Percentiles rank a stretch among this genome's conserved stretches.
These are phyloP conservation scores for Anisodus acutangulus DNA, from an alignment of 257 asterid species.

Conservation along the genomic window DNA sequence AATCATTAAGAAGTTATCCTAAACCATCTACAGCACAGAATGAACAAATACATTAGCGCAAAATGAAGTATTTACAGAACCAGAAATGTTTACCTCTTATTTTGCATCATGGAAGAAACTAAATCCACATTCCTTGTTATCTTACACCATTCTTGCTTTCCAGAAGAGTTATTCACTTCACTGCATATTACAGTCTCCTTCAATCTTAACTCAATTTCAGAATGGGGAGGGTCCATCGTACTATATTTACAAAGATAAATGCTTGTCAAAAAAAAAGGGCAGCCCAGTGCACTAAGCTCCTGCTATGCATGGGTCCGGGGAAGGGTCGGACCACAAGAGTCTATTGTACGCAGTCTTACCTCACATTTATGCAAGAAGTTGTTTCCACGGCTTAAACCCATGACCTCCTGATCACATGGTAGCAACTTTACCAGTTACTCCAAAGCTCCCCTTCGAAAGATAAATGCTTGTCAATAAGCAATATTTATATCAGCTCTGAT, in stretches of 20 bases:
- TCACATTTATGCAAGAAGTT: too few species aligned
- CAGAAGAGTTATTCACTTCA: slow-evolving; percentile 49
- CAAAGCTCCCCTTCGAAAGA: too few species aligned
- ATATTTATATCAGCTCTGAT: not conserved
- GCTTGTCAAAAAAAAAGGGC: too few species aligned
- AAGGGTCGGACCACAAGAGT: too few species aligned
- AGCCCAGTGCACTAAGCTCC: too few species aligned
- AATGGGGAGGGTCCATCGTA: slow-evolving; percentile 55
- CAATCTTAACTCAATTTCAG: slow-evolving; percentile 69
- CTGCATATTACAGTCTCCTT: slow-evolving; percentile 61
- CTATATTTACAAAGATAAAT: slow-evolving; percentile 46
- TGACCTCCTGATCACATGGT: too few species aligned
- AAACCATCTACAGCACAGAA: slow-evolving; percentile 10
- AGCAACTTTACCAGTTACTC: too few species aligned
- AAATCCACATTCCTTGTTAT: slow-evolving; percentile 77
- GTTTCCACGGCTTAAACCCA: too few species aligned
- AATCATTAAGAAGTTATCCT: not conserved
- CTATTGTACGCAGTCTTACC: too few species aligned
- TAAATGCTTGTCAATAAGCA: slow-evolving; percentile 27
- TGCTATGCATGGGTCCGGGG: too few species aligned
- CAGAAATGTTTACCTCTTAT: slow-evolving; percentile 55
- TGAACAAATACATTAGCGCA: not conserved
- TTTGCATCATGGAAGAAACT: slow-evolving; percentile 64
- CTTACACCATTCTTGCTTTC: slow-evolving; percentile 79
- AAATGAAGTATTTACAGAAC: slow-evolving; percentile 13